phyloP scores from a whole-genome alignment of 2,329 filamentous ascomycete species.

The Phaeosphaeria sp. region DNA sequence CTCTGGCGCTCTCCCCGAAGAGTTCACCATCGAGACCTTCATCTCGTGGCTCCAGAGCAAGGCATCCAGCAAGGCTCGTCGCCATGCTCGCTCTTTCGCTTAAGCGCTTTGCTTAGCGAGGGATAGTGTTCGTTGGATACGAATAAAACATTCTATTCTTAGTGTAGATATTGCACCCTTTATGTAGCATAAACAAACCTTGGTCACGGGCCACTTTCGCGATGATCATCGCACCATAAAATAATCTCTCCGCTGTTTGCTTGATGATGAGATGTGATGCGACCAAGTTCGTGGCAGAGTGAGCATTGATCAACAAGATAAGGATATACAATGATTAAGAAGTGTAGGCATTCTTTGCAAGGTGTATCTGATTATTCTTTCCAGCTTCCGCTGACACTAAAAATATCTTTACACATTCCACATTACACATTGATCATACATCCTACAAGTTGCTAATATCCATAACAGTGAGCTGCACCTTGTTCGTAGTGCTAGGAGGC shows the following conservation, averaged over 20 bases:
- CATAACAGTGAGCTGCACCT: slow-evolving; percentile 40
- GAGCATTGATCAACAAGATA: too few species aligned
- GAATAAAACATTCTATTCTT: slow-evolving; percentile 19
- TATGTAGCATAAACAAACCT: slow-evolving; percentile 20
- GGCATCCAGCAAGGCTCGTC: slow-evolving; percentile 31
- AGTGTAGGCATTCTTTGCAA: not conserved
- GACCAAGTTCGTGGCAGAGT: too few species aligned
- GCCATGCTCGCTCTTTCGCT: slow-evolving; percentile 35
- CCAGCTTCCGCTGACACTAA: not conserved
- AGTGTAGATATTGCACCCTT: slow-evolving; percentile 22
- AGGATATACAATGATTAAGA: too few species aligned
- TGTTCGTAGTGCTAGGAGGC: slow-evolving; percentile 42
- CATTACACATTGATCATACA: not conserved
- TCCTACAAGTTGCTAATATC: slow-evolving; percentile 35
- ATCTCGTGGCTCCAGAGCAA: slow-evolving; percentile 43
- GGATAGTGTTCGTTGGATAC: slow-evolving; percentile 15
- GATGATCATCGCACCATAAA: not conserved
- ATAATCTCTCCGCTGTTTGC: not conserved
- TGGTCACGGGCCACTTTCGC: not conserved
- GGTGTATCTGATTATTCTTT: not conserved
- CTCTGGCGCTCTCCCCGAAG: slow-evolving; percentile 27
- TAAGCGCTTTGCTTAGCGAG: slow-evolving; percentile 4
- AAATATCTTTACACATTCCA: not conserved
- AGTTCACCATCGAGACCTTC: slow-evolving; percentile 44
- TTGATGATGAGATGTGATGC: not conserved